Conservation (phyloP, 768 basidiomycete species). For the Asterophora parasitica region DNA sequence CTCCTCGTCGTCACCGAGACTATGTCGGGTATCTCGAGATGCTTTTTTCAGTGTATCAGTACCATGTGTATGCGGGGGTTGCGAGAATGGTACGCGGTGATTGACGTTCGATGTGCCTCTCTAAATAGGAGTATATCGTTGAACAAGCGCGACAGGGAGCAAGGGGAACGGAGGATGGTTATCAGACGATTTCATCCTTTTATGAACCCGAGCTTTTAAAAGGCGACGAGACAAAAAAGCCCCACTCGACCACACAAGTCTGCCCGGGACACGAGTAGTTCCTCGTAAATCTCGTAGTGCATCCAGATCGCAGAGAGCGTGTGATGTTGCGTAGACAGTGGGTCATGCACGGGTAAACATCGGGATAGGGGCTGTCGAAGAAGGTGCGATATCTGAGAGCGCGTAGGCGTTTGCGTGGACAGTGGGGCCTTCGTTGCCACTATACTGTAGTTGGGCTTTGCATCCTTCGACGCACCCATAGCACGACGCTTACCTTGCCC, state of each 20-base stretch:
- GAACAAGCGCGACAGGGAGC: conserved; percentile 49
- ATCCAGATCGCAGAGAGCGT: conserved; percentile 42
- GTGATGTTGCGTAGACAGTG: conserved; percentile 14
- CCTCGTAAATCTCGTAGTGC: conserved; percentile 46
- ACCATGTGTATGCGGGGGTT: conserved; percentile 55
- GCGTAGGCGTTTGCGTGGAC: conserved; percentile 65
- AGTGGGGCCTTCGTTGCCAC: conserved; percentile 45
- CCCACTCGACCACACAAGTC: conserved; percentile 57
- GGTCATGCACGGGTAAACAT: conserved; percentile 31
- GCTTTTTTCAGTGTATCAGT: conserved; percentile 24
- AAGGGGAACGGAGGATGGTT: conserved; percentile 42
- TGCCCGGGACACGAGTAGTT: conserved; percentile 57
- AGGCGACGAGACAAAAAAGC: conserved; percentile 1
- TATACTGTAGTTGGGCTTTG: conserved; percentile 18
- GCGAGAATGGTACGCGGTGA: conserved; percentile 43
- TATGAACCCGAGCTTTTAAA: conserved; percentile 1
- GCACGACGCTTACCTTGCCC: conserved; percentile 37
- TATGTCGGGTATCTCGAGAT: conserved; percentile 20
- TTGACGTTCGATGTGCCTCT: conserved; percentile 53
- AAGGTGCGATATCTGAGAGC: conserved; percentile 46
- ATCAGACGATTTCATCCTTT: conserved; percentile 32
- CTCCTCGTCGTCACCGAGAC: conserved; percentile 29
- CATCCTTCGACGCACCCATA: background rate
- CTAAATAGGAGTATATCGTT: conserved; percentile 53
- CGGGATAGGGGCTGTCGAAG: conserved; percentile 42